Evolutionary conservation across 192 early-diverging fungal genomes (phyloP), one percentile per base, ranked within the genome.

Genomic region (Gonapodya prolifera): DNA sequence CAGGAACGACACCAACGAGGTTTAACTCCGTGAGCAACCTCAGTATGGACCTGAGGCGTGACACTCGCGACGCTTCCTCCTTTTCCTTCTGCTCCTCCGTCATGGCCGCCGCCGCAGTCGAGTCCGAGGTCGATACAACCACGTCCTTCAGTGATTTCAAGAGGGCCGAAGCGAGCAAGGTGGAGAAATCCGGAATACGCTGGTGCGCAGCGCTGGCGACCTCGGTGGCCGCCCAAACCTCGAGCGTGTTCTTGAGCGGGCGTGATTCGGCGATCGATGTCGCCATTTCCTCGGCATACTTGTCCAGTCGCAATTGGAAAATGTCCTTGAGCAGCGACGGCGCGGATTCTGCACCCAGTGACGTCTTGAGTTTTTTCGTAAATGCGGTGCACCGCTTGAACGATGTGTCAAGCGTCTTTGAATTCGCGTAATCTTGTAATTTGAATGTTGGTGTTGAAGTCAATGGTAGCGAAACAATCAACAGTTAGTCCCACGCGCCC

Each of bases 381-480:
- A 99, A 98, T 18, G 91, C 89, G 1, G 93, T 95, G 83, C 98
- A 98, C 86, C 98, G 98, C 81, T 98, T 99, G 70, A 99, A 94
- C 83, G 94, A 97, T 75, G 94, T 91, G 79, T 99, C 98, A 28
- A 98, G 87, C 69, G 88, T 92, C 34, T 33, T 23, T 8, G 45
- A 61, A 16, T 8, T 23, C 8, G 45, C 45, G 23, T 61, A 61
- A 8, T 61, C 45, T 61, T 8, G 8, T 61, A 16, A 16, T 61
- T 8, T 8, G 8, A 23, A 61, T 16, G 45, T 16, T 8, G 8
- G 2, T 35, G 70, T 23, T 71, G 31, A 75, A 78, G 78, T n/a
- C n/a, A n/a, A n/a, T n/a, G n/a, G n/a, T n/a, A n/a, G n/a, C n/a
- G n/a, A n/a, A n/a, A n/a, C n/a, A n/a, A n/a, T n/a, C n/a, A n/a